Evolutionary conservation across 495 filamentous ascomycete species (phyloP).

Genomic region (Haplographium delicatum): DNA sequence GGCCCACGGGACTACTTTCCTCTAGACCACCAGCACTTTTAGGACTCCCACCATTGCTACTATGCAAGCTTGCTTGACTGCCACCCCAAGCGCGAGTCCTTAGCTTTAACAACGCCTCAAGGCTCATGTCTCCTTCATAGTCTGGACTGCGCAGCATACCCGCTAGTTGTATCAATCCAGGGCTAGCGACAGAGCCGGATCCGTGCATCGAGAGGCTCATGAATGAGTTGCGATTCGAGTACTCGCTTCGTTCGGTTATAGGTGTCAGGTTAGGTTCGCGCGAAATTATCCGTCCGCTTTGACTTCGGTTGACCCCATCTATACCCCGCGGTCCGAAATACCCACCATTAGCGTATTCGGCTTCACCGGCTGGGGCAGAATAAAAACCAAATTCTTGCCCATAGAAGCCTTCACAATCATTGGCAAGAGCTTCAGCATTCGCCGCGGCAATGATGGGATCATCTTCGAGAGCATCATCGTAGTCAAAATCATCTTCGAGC

Average conservation of each 20-base stretch:
- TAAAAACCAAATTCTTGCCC: slow-evolving; percentile 99
- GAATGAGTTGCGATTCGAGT: slow-evolving; percentile 87
- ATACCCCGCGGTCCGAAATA: slow-evolving; percentile 74
- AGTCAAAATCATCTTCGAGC: slow-evolving; percentile 41
- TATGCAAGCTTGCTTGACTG: slow-evolving; percentile 66
- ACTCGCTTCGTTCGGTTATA: slow-evolving; percentile 94
- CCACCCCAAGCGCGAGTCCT: slow-evolving; percentile 75
- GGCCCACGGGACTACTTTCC: slow-evolving; percentile 2
- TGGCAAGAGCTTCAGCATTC: slow-evolving; percentile 88
- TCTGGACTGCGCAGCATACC: slow-evolving; percentile 51
- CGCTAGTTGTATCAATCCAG: slow-evolving; percentile 67
- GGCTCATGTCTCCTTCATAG: slow-evolving; percentile 59
- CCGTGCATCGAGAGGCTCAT: slow-evolving; percentile 62
- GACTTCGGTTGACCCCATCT: slow-evolving; percentile 57
- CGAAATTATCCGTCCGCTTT: slow-evolving; percentile 64
- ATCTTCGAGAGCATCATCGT: slow-evolving; percentile 66
- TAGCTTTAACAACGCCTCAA: slow-evolving; percentile 66
- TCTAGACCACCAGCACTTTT: slow-evolving; percentile 5
- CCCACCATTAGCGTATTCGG: slow-evolving; percentile 71
- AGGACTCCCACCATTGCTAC: slow-evolving; percentile 40
- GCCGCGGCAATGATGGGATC: slow-evolving; percentile 90
- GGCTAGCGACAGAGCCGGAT: slow-evolving; percentile 37
- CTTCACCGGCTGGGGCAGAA: slow-evolving; percentile 50
- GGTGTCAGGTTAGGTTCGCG: slow-evolving; percentile 90
- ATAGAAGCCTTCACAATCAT: slow-evolving; percentile 89